Percentiles rank a stretch among this genome's conserved stretches.
These are phyloP conservation scores for Boletus subcaerulescens DNA, from an alignment of 768 basidiomycete genomes.

Conservation along the genomic window DNA sequence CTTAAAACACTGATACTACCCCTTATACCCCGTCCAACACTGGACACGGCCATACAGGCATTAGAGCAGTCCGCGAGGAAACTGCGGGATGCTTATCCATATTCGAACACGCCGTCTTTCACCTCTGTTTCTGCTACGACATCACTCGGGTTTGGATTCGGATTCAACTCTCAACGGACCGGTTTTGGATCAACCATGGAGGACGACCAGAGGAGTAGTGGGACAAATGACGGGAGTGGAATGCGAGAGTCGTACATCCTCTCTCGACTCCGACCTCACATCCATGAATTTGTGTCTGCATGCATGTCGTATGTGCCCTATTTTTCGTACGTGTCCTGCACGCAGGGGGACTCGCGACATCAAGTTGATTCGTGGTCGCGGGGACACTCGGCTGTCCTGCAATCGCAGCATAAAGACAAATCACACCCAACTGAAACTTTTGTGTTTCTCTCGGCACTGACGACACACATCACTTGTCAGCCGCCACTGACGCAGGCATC, in stretches of 20 bases:
- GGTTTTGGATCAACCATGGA: constrained; percentile 33
- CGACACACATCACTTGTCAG: constrained; percentile 63
- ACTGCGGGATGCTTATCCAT: constrained; percentile 80
- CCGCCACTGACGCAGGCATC: constrained; percentile 62
- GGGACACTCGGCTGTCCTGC: constrained; percentile 43
- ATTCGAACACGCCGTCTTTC: constrained; percentile 51
- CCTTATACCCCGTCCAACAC: constrained; percentile 80
- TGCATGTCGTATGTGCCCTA: constrained; percentile 83
- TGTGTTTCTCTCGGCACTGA: constrained; percentile 64
- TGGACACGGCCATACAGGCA: constrained; percentile 70
- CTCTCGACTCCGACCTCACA: constrained; percentile 70
- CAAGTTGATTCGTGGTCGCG: constrained; percentile 30
- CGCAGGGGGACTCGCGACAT: constrained; percentile 18
- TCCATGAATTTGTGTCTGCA: constrained; percentile 72
- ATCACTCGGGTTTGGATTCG: constrained; percentile 33
- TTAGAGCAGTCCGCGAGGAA: constrained; percentile 67
- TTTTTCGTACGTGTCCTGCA: constrained; percentile 58
- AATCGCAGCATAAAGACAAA: constrained; percentile 58
- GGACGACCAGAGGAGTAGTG: constrained; percentile 25
- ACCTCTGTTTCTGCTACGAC: constrained; percentile 31
- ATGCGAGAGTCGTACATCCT: constrained; percentile 83
- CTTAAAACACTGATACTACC: constrained; percentile 70
- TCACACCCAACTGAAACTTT: constrained; percentile 75
- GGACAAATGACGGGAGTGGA: constrained; percentile 39
- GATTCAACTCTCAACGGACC: constrained; percentile 18